Evolutionary conservation across 768 basidiomycete genomes (phyloP), one percentile per base, ranked within the genome.

Genomic region (Pisolithus marmoratus): DNA sequence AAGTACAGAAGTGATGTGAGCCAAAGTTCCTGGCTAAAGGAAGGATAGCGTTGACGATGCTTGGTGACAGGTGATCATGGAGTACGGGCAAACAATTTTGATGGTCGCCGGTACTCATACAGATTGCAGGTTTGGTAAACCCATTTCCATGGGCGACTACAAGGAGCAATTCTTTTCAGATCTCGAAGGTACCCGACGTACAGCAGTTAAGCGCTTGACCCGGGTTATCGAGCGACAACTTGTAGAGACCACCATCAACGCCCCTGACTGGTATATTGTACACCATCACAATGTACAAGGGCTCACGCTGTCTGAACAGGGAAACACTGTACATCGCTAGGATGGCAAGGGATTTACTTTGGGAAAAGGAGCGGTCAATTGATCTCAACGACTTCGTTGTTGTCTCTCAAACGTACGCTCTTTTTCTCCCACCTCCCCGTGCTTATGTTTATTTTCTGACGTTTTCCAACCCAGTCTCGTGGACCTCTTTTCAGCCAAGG

Each of bases 271-370:
- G 94, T 93, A 75, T 51, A 78, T 75, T 38, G 34, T 43, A 2
- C 38, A 36, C n/a, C 48, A n/a, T 54, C 49, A 53, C 19, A 54
- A 36, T 38, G 34, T 22, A 56, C 47, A 17, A 59, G 52, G 46
- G 17, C 52, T 38, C 40, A 70, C 57, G 50, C 53, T 55, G 38
- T 57, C 51, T 60, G 55, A 46, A 20, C 57, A 96, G 92, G 94
- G 89, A 95, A 54, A 90, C 91, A 0, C 75, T 96, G 5, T 90
- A 88, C 67, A 83, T 82, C 34, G 94, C 93, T 7, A 83, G 89
- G 51, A 97, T 95, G 87, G 92, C 94, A 14, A 77, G 90, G 48
- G 90, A 96, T 63, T 71, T 99, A 37, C 74, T 99, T n/a, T 98
- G 93, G 92, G 85, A 86, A 60, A 77, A 82, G 53, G 86, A 92